Evolutionary conservation across 352 stramenopile species (phyloP), one percentile per base, ranked within the genome.

Genomic region (Pythium rhizo-oryzae): DNA sequence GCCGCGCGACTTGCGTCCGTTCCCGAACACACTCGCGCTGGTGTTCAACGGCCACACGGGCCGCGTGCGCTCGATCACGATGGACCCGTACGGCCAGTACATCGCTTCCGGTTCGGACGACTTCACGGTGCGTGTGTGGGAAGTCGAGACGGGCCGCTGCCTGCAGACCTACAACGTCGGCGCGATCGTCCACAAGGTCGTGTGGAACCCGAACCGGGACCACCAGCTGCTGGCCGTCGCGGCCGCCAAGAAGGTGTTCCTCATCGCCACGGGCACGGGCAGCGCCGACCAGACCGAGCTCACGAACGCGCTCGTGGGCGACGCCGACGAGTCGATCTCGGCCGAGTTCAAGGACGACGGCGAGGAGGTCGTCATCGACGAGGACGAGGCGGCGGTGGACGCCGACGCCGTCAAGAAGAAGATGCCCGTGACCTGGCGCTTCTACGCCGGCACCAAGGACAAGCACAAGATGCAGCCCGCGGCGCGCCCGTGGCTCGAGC

Each of bases 21-120:
- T 99, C 84, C 98, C 98, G 3, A 99, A 98, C 72, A 96, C 89
- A 44, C 85, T 94, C 71, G 91, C 74, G 76, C 75, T 98, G n/a
- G 69, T 87, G 4, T 97, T 96, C 74, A 82, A 89, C 25, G 90
- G 93, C 59, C 94, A 98, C 68, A 91, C 81, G 24, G 89, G 89
- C 16, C 87, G 93, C 62, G 93, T 99, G 67, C 91, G 97, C 13
- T 97, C 91, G 58, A 77, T 99, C 30, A 89, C 83, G 30, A 89
- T 99, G 41, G 96, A 97, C 74, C 96, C 96, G 16, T 94, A 96
- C 71, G 98, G 98, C n/a, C 96, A 99, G 79, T 99, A 98, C 72
- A 65, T 99, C 49, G 97, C 90, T 1, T 99, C 95, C 12, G 97
- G 97, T 4, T 97, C 91, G 46, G 94, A 98, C 63, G 97, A 99